These are phyloP conservation scores for Urtica urens DNA, from an alignment of 306 rosid genomes.

Conservation along the genomic window DNA sequence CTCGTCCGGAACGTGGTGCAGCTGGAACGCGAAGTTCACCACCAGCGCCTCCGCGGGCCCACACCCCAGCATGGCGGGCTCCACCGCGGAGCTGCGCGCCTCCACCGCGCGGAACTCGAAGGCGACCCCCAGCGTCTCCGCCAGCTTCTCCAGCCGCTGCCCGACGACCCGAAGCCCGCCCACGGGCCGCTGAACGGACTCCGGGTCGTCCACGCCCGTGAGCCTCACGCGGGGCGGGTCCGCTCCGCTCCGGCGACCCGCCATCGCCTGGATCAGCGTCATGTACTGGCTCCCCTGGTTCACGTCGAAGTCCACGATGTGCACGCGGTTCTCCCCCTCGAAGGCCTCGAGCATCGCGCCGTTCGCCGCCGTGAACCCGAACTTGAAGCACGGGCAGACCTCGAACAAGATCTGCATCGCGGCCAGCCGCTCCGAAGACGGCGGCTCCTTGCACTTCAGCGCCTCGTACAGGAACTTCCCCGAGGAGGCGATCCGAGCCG, in stretches of 20 bases:
- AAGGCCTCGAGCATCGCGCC: slow-evolving; percentile 71
- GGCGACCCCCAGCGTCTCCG: slow-evolving; percentile 50
- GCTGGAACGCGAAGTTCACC: slow-evolving; percentile 85
- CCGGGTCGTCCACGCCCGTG: slow-evolving; percentile 90
- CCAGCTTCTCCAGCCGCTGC: slow-evolving; percentile 74
- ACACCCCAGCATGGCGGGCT: slow-evolving; percentile 61
- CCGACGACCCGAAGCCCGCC: slow-evolving; percentile 86
- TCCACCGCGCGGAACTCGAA: slow-evolving; percentile 76
- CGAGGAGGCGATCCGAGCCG: slow-evolving; percentile 69
- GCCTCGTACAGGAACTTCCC: slow-evolving; percentile 73
- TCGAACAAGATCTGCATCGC: slow-evolving; percentile 95
- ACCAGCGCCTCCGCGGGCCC: slow-evolving; percentile 73
- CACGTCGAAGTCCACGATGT: slow-evolving; percentile 77
- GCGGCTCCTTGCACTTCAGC: slow-evolving; percentile 87
- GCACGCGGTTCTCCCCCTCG: slow-evolving; percentile 57
- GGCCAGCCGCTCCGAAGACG: slow-evolving; percentile 82
- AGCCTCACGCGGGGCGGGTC: slow-evolving; percentile 58
- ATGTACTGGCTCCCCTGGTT: slow-evolving; percentile 93
- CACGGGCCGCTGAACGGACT: slow-evolving; percentile 70
- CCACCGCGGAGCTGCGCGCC: slow-evolving; percentile 49
- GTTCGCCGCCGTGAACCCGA: slow-evolving; percentile 83
- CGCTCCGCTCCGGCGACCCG: slow-evolving; percentile 37
- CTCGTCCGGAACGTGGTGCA: slow-evolving; percentile 98
- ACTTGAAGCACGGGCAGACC: slow-evolving; percentile 94
- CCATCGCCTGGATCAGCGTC: slow-evolving; percentile 59